phyloP scores from a whole-genome alignment of 2,329 filamentous ascomycete genomes.

The Rutstroemia sp. region DNA sequence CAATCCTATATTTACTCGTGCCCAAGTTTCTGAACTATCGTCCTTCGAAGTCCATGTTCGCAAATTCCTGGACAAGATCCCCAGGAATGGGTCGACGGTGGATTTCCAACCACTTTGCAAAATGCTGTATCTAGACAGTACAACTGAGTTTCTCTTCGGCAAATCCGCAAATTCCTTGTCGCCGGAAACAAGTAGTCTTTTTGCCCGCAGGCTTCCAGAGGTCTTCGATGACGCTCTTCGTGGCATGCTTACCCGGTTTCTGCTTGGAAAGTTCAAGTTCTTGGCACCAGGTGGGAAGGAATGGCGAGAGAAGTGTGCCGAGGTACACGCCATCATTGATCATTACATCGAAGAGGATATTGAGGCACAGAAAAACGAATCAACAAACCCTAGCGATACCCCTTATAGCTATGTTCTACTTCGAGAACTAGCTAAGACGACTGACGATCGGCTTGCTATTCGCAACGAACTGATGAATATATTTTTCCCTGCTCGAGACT shows the following conservation, averaged over 20 bases:
- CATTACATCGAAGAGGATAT: conserved; percentile 7
- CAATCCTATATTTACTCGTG: not conserved
- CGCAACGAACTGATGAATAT: conserved; percentile 28
- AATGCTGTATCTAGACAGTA: conserved; percentile 23
- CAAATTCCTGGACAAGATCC: conserved; percentile 48
- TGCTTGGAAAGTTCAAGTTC: conserved; percentile 6
- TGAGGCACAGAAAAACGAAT: not conserved
- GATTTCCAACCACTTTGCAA: conserved; percentile 57
- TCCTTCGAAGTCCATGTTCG: conserved; percentile 37
- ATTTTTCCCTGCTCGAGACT: conserved; percentile 35
- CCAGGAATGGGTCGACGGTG: conserved; percentile 42
- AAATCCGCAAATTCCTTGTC: not conserved
- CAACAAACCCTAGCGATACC: no score
- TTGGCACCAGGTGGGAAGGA: not conserved
- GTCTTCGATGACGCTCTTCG: conserved; percentile 8
- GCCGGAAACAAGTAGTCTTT: not conserved
- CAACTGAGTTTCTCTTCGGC: not conserved
- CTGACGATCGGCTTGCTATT: conserved; percentile 33
- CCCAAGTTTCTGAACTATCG: not conserved
- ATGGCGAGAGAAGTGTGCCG: conserved; percentile 2
- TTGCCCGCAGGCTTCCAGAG: not conserved
- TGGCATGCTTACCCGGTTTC: conserved; percentile 2
- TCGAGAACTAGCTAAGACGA: conserved; percentile 38
- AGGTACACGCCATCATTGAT: conserved; percentile 9
- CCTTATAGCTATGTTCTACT: conserved; percentile 35